Percentiles rank a stretch among this genome's conserved stretches.
phyloP scores from a whole-genome alignment of 163 green algal species.

The Trebouxiophyceae sp. region DNA sequence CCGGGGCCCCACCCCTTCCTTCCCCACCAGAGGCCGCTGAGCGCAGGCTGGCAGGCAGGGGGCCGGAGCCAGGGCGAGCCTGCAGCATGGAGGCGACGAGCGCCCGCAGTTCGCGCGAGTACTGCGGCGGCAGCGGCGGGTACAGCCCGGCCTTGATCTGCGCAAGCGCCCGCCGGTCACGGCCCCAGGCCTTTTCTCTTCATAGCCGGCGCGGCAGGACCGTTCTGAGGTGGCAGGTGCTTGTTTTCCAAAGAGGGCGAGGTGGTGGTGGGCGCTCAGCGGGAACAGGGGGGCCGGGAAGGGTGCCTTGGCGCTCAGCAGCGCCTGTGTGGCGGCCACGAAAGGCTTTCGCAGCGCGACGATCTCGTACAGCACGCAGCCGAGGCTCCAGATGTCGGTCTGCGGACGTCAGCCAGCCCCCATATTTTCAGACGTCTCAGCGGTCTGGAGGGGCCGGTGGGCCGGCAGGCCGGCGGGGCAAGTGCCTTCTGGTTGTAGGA shows the following conservation, averaged over 20 bases:
- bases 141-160: slow-evolving; percentile 66
- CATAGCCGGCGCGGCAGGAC: not conserved
- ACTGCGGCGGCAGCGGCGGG: slow-evolving; percentile 29
- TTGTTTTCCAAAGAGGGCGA: not conserved
- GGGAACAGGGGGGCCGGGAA: not conserved
- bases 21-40: no score
- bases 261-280: no score
- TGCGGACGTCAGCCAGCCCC: no score
- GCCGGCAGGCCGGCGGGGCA: no score
- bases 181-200: not conserved
- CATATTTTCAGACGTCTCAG: no score
- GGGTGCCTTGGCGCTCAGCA: slow-evolving; percentile 49
- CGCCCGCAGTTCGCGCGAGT: slow-evolving; percentile 41
- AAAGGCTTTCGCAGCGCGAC: slow-evolving; percentile 44
- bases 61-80: no score
- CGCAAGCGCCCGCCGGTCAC: not conserved
- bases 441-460: no score
- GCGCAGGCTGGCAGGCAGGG: no score
- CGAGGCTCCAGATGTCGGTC: slow-evolving; percentile 47
- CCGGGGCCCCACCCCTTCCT: no score
- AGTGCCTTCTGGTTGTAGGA: slow-evolving; percentile 67
- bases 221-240: not conserved
- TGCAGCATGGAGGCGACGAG: slow-evolving; percentile 51
- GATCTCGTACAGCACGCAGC: slow-evolving; percentile 60
- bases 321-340: slow-evolving; percentile 44